Percentiles rank a stretch among this genome's conserved stretches.
Conservation (phyloP, 2,329 filamentous ascomycete genomes). For the Penicillium capsulatum region DNA sequence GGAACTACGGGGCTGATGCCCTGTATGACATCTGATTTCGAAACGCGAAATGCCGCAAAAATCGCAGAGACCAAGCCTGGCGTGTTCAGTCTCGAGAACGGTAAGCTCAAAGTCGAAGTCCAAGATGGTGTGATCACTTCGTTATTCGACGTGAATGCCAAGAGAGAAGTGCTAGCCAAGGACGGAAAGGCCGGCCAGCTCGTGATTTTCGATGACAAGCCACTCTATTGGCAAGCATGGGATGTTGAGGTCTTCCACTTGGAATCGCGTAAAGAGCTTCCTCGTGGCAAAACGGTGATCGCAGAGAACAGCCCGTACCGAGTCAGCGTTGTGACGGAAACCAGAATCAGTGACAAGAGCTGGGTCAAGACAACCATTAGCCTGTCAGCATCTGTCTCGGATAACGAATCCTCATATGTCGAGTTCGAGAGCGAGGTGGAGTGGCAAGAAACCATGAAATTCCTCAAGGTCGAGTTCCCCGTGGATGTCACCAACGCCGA, state of each 20-base stretch:
- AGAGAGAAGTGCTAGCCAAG: constrained; percentile 72
- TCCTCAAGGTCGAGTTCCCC: constrained; percentile 97
- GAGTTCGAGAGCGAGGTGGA: constrained; percentile 84
- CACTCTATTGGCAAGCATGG: constrained; percentile 96
- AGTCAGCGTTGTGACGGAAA: constrained; percentile 77
- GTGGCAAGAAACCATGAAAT: constrained; percentile 96
- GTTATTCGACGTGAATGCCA: constrained; percentile 67
- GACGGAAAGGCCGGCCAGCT: constrained; percentile 79
- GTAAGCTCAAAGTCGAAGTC: constrained; percentile 68
- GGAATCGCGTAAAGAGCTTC: constrained; percentile 74
- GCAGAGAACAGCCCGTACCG: constrained; percentile 67
- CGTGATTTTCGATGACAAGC: constrained; percentile 95
- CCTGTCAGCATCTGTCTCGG: constrained; percentile 62
- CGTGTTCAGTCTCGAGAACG: constrained; percentile 75
- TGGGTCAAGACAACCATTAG: constrained; percentile 83
- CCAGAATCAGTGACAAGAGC: constrained; percentile 80
- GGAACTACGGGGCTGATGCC: constrained; percentile 46
- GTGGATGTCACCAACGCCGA: constrained; percentile 87
- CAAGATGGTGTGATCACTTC: constrained; percentile 75
- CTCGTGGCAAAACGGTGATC: constrained; percentile 64
- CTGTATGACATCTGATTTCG: constrained; percentile 24
- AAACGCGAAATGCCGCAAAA: constrained; percentile 35
- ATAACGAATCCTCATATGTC: constrained; percentile 62
- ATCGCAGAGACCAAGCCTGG: constrained; percentile 54
- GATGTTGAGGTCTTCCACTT: constrained; percentile 97